Base-by-base conservation (phyloP, 768 basidiomycete species). In the Boletus tylopilopsis region DNA sequence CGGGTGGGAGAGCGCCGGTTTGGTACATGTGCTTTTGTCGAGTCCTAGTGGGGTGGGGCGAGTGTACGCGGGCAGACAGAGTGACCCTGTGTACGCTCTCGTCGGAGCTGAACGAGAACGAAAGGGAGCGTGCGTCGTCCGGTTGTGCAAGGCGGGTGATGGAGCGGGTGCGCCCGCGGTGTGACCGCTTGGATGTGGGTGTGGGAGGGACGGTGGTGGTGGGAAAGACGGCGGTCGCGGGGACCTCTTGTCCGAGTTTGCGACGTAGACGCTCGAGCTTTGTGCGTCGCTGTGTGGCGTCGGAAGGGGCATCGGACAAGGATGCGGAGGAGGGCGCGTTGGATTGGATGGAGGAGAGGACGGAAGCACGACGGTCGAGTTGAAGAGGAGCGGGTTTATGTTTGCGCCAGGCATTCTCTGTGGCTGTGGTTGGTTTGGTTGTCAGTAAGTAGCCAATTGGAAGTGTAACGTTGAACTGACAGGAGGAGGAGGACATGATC, bases 251-350 rank as follows among this genome's bases (percentile, higher is more conserved):
- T 0, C 86, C 86, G 3, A 88, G 73, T 56, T 69, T 81, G 58
- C 75, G 78, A 44, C 79, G 73, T 42, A 88, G 68, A 27, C 79
- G 72, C 42, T 84, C 82, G 74, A 88, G 79, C 64, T 85, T 87
- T 55, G 71, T 68, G 40, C 77, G 74, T 21, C 81, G 74, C 15
- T 73, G 41, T 37, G 64, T 60, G 18, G 64, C 69, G 4, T 73
- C 57, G 7, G 77, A 73, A 2, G 76, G 70, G 7, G n/a, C 42
- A 7, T 27, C 63, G 24, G 71, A 62, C 38, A 40, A 50, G 2
- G 56, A 61, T n/a, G 47, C 29, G 24, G 41, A 38, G 5, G 56
- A 58, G 23, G 58, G 51, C 4, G 42, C 35, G 24, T 49, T 56
- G 34, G 58, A 60, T 0, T 62, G 45, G 47, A 61, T 42, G 11